Conservation (phyloP, 495 filamentous ascomycete species). For the Podospora didyma region DNA sequence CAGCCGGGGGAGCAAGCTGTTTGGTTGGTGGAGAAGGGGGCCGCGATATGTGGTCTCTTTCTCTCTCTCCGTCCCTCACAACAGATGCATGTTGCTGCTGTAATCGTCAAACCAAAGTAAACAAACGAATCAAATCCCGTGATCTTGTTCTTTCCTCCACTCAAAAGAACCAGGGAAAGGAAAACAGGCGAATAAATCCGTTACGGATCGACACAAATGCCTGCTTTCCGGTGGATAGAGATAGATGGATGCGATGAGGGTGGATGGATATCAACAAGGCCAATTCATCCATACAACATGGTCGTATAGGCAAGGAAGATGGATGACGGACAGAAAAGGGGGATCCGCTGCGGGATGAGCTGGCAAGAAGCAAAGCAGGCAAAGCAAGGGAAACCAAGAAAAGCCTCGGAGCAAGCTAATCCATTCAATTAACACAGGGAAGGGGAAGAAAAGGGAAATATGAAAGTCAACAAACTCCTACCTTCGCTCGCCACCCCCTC, state of each 20-base stretch:
- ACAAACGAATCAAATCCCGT: no score
- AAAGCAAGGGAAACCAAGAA: not conserved
- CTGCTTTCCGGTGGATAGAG: no score
- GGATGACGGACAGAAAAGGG: not conserved
- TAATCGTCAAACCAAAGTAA: no score
- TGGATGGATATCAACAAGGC: no score
- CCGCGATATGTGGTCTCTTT: constrained; percentile 1
- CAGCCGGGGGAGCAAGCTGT: not conserved
- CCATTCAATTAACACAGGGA: not conserved
- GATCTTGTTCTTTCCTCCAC: no score
- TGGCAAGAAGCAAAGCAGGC: not conserved
- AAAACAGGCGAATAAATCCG: no score
- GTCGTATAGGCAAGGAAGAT: not conserved
- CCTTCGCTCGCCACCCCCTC: not conserved
- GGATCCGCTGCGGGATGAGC: not conserved
- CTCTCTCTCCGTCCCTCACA: no score
- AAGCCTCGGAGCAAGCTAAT: not conserved
- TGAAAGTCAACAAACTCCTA: not conserved
- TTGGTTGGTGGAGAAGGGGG: not conserved
- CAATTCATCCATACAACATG: no score
- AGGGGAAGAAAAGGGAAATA: not conserved
- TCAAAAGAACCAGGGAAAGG: no score
- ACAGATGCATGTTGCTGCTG: constrained; percentile 1
- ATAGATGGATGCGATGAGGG: no score
- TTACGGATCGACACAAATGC: no score